Base-by-base conservation (phyloP, 1,284 basidiomycete species). In the Exobasidium cylindrosporum region DNA sequence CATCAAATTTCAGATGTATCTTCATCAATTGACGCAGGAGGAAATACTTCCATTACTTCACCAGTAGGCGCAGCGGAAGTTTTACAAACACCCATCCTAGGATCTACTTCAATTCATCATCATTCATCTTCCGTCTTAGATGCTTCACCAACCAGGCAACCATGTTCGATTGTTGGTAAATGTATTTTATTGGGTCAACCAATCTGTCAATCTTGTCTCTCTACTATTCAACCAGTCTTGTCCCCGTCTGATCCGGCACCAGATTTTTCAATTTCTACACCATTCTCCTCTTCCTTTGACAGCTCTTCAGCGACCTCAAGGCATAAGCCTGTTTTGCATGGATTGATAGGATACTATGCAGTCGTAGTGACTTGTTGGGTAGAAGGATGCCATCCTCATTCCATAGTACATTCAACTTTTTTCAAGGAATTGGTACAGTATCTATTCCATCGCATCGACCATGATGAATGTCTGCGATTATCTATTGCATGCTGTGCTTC, bases 341-440 rank as follows among this genome's bases (percentile, higher is more conserved):
- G 26, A 17, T 28, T 53, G 26, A 31, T 53, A 17, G 49, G 49
- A 28, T 53, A 53, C 28, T 53, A 53, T 31, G n/a, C 49, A 53
- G 30, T 24, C 26, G 49, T 53, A 3, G 49, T 53, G 3, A 31
- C 30, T 4, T 53, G 49, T 31, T 53, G 49, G 49, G 28, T 53
- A 4, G 49, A 53, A 31, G 49, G 49, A 17, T 28, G 49, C 24
- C 24, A n/a, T n/a, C 49, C 49, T 17, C 30, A 28, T 17, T 17
- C n/a, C 3, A 28, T 53, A 17, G 24, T 24, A 14, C 17, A 28
- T 28, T 53, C 49, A 2, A 3, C 49, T 17, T 31, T 53, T n/a
- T 53, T 53, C 24, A 14, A 24, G n/a, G 49, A 31, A 17, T 31
- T 53, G 7, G 49, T 53, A 17, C 49, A 31, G 24, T 31, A 31